phyloP scores from a whole-genome alignment of 495 filamentous ascomycete species.

The Neurospora sublineolata region DNA sequence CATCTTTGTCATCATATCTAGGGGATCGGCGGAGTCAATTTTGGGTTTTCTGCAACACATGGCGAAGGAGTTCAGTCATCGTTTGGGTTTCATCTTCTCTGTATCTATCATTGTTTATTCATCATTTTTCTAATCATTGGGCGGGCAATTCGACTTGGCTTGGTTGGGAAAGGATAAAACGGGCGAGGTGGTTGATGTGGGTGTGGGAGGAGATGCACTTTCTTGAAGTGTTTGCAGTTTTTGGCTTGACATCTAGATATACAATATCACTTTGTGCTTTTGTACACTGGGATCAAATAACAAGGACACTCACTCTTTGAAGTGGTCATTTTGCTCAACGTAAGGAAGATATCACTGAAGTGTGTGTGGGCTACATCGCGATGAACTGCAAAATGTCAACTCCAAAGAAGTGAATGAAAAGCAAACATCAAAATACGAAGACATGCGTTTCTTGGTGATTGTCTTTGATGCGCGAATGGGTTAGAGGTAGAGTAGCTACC shows the following conservation, averaged over 20 bases:
- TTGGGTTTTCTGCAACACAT: neutral
- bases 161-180: neutral
- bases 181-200: neutral
- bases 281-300: neutral
- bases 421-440: too few relatives aligned
- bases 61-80: neutral
- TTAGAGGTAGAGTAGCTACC: too few relatives aligned
- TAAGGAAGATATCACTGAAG: neutral
- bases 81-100: neutral
- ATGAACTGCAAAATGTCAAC: too few relatives aligned
- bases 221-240: neutral
- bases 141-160: neutral
- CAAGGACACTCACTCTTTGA: neutral
- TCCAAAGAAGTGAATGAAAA: too few relatives aligned
- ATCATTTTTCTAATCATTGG: neutral
- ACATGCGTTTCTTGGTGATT: too few relatives aligned
- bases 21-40: neutral
- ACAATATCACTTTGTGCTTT: neutral
- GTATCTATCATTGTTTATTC: neutral
- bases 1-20: neutral
- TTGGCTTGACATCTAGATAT: neutral
- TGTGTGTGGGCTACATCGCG: too few relatives aligned
- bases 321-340: neutral
- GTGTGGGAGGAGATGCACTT: neutral
- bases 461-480: too few relatives aligned